Conservation (phyloP, 2,329 filamentous ascomycete genomes). For the Aspergillus intermedius region DNA sequence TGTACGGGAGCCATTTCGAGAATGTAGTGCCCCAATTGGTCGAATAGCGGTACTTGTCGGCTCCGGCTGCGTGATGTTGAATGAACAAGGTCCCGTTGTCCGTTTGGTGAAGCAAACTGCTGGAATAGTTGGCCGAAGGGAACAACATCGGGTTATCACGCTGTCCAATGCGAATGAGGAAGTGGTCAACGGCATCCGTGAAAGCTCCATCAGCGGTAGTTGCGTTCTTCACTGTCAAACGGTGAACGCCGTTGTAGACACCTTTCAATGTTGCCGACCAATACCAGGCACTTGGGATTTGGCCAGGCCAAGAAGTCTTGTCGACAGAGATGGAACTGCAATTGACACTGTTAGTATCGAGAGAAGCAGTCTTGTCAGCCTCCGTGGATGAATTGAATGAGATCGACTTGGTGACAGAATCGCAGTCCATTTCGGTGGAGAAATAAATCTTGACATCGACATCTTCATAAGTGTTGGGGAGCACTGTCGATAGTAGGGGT, state of each 20-base stretch:
- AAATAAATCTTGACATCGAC: constrained; percentile 53
- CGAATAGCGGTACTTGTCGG: constrained; percentile 57
- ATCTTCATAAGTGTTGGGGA: constrained; percentile 35
- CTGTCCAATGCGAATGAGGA: constrained; percentile 56
- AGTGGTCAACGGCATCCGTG: constrained; percentile 53
- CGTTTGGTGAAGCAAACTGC: constrained; percentile 44
- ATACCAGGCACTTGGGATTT: constrained; percentile 49
- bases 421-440: constrained; percentile 56
- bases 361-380: constrained; percentile 34
- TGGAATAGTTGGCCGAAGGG: constrained; percentile 54
- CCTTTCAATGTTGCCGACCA: constrained; percentile 49
- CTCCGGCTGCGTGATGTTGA: constrained; percentile 55
- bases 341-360: constrained; percentile 41
- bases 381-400: constrained; percentile 50
- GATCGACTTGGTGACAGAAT: constrained; percentile 46
- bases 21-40: constrained; percentile 56
- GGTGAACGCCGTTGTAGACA: constrained; percentile 56
- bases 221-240: constrained; percentile 51
- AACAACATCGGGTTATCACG: constrained; percentile 56
- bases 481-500: constrained; percentile 46
- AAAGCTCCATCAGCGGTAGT: constrained; percentile 36
- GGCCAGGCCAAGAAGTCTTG: constrained; percentile 40
- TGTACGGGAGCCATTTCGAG: constrained; percentile 53
- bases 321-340: constrained; percentile 40
- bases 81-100: constrained; percentile 43